Evolutionary conservation across 2,329 filamentous ascomycete species (phyloP).

Genomic region (Penicillium capsulatum): DNA sequence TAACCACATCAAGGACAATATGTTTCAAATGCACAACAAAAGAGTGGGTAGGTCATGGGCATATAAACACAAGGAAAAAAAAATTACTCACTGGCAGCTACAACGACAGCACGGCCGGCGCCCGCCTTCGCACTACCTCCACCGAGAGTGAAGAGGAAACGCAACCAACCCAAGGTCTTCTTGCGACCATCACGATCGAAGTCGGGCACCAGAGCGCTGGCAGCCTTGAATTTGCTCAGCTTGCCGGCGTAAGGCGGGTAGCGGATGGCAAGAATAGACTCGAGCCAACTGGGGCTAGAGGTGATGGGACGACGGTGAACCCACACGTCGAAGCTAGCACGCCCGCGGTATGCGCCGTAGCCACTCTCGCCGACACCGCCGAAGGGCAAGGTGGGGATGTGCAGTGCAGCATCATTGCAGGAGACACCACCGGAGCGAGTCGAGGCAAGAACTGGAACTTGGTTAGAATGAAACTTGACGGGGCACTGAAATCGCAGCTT

Average conservation of each 20-base stretch:
- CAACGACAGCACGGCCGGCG: constrained; percentile 32
- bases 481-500: constrained; percentile 25
- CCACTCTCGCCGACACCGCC: constrained; percentile 80
- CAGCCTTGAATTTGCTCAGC: constrained; percentile 48
- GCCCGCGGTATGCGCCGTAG: constrained; percentile 71
- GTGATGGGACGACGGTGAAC: constrained; percentile 58
- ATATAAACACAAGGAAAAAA: constrained; percentile 1
- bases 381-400: constrained; percentile 70
- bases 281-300: constrained; percentile 58
- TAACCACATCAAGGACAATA: neutral
- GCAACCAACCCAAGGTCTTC: constrained; percentile 37
- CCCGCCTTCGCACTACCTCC: constrained; percentile 39
- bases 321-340: constrained; percentile 62
- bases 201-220: constrained; percentile 53
- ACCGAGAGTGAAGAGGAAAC: constrained; percentile 39
- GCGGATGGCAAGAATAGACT: constrained; percentile 52
- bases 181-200: constrained; percentile 57
- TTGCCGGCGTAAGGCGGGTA: constrained; percentile 61
- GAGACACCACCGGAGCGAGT: constrained; percentile 65
- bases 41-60: constrained; percentile 2
- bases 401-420: constrained; percentile 59
- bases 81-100: constrained; percentile 41
- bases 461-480: neutral
- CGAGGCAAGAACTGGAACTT: constrained; percentile 52
- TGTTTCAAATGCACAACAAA: constrained; percentile 3